Conservation (phyloP, 148 eudicot species). For the Arbutus unedo region DNA sequence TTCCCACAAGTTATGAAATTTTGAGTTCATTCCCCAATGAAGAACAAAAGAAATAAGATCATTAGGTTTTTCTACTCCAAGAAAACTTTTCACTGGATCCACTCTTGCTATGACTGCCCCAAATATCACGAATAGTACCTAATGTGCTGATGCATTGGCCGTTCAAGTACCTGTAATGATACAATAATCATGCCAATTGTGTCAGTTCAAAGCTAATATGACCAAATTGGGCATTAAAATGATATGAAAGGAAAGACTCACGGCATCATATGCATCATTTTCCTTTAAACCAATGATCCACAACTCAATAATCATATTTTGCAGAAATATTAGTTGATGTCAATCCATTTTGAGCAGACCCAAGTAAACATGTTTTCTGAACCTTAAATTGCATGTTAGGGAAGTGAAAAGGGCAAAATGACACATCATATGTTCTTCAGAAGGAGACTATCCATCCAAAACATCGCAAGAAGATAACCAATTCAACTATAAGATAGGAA, state of each 20-base stretch:
- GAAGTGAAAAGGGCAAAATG: no score
- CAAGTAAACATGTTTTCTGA: no score
- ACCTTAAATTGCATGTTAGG: no score
- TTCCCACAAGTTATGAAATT: not conserved
- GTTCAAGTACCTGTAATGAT: constrained; percentile 6
- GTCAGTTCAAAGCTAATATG: not conserved
- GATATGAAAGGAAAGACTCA: not conserved
- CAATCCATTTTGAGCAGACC: no score
- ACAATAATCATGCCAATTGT: not conserved
- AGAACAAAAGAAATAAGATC: not conserved
- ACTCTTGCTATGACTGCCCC: not conserved
- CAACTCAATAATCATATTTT: no score
- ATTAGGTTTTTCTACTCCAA: not conserved
- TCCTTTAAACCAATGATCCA: not conserved
- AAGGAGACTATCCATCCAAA: no score
- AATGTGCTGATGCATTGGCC: not conserved
- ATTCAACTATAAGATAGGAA: no score
- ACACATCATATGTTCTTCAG: no score
- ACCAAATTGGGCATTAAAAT: not conserved
- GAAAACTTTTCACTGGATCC: not conserved
- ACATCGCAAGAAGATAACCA: no score
- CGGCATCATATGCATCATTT: not conserved
- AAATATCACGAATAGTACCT: not conserved
- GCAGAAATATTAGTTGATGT: no score
- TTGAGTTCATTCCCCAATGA: not conserved